phyloP scores from a whole-genome alignment of 306 rosid species.

The Ochetophila trinervis region DNA sequence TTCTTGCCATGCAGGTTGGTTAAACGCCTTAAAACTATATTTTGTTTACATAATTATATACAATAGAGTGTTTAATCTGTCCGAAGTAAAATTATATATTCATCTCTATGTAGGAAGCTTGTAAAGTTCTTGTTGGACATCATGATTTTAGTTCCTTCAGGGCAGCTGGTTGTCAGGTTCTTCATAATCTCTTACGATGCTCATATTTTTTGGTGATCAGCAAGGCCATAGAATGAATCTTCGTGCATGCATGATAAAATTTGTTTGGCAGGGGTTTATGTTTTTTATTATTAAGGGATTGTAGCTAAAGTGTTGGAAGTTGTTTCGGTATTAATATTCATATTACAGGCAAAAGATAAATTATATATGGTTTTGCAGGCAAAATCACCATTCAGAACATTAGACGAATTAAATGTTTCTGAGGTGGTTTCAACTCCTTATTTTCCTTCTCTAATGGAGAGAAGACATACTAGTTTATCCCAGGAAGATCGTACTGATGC shows the following conservation, averaged over 20 bases:
- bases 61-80: background rate
- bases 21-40: constrained; percentile 2
- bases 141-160: constrained; percentile 98
- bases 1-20: constrained; percentile 80
- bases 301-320: too few relatives aligned
- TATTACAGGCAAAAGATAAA: background rate
- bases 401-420: constrained; percentile 70
- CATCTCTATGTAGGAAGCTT: constrained; percentile 65
- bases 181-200: constrained; percentile 21
- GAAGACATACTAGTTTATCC: constrained; percentile 37
- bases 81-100: constrained; percentile 4
- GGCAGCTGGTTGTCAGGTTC: constrained; percentile 94
- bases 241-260: background rate
- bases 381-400: constrained; percentile 78
- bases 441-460: constrained; percentile 64
- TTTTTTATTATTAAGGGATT: background rate
- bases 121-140: constrained; percentile 75
- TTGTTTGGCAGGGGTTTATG: too few relatives aligned
- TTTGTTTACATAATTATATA: constrained; percentile 12
- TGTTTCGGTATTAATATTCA: background rate
- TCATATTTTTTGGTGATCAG: background rate
- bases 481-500: constrained; percentile 24
- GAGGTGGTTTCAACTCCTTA: constrained; percentile 65
- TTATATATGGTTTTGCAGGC: constrained; percentile 49
- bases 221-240: background rate